Evolutionary conservation across 352 stramenopile species (phyloP).

Genomic region (Globisporangium paddicum): DNA sequence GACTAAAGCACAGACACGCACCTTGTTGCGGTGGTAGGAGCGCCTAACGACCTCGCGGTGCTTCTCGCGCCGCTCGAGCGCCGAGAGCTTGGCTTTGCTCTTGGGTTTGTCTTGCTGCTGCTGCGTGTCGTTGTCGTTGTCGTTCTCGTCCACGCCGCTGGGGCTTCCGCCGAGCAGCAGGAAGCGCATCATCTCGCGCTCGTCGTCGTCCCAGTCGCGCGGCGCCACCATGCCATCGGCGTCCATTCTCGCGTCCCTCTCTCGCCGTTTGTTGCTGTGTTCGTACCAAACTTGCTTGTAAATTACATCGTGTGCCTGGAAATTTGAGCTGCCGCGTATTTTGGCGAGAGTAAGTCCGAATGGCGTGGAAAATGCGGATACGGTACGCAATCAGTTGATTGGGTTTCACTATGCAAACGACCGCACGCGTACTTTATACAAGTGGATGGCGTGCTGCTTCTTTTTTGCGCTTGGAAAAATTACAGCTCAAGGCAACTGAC

Average conservation of each 20-base stretch:
- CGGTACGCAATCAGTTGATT: too few relatives aligned
- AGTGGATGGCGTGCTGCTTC: too few relatives aligned
- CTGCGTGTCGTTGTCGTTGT: neutral
- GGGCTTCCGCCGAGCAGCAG: slow-evolving; percentile 8
- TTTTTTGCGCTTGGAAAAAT: too few relatives aligned
- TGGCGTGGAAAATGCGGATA: too few relatives aligned
- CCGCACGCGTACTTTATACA: too few relatives aligned
- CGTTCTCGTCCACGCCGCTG: slow-evolving; percentile 8
- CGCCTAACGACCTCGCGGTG: slow-evolving; percentile 70
- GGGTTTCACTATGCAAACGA: too few relatives aligned
- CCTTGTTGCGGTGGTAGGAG: slow-evolving; percentile 77
- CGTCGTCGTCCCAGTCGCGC: slow-evolving; percentile 14
- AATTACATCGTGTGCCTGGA: too few relatives aligned
- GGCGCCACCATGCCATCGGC: neutral
- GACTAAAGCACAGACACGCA: slow-evolving; percentile 4
- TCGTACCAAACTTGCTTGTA: too few relatives aligned
- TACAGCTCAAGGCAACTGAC: too few relatives aligned
- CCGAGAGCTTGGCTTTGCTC: slow-evolving; percentile 32
- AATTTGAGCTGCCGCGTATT: too few relatives aligned
- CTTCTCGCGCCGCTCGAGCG: slow-evolving; percentile 46
- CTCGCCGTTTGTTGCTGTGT: too few relatives aligned
- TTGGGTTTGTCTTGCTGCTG: neutral
- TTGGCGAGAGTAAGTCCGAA: too few relatives aligned
- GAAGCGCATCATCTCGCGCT: slow-evolving; percentile 14
- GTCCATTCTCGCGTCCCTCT: neutral